Evolutionary conservation across 208 protist species (phyloP).

Genomic region (Trichomonas vaginalis): DNA sequence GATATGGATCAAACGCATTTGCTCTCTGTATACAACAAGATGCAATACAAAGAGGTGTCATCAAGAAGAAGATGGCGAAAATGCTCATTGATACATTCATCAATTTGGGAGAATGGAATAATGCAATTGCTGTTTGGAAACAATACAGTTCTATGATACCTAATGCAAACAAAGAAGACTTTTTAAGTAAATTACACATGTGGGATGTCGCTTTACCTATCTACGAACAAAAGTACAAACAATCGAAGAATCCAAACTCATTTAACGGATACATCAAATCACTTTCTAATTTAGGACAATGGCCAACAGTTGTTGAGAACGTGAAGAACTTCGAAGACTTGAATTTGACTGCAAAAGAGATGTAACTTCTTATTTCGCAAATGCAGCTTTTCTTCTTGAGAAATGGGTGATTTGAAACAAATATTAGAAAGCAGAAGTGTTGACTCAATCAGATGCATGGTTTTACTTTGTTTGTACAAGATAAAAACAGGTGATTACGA

Average conservation of each 20-base stretch:
- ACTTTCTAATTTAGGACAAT: background rate
- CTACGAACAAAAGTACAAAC: background rate
- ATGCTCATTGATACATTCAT: background rate
- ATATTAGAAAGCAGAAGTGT: background rate
- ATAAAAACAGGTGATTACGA: background rate
- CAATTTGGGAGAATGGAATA: background rate
- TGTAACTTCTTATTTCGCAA: background rate
- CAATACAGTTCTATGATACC: too few species aligned
- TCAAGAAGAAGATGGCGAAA: background rate
- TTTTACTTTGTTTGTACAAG: background rate
- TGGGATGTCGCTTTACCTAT: background rate
- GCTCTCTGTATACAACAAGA: background rate
- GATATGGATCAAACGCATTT: background rate
- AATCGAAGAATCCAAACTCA: too few species aligned
- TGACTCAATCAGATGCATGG: background rate
- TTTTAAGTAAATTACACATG: background rate
- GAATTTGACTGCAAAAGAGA: background rate
- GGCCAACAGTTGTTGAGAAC: background rate
- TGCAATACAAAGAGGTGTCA: background rate
- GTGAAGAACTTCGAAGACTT: background rate
- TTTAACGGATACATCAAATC: background rate
- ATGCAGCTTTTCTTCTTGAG: background rate
- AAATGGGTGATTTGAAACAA: background rate
- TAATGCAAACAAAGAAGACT: background rate
- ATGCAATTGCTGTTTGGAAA: background rate